Evolutionary conservation across 2,329 filamentous ascomycete genomes (phyloP).

Genomic region (Fusarium lateritium): DNA sequence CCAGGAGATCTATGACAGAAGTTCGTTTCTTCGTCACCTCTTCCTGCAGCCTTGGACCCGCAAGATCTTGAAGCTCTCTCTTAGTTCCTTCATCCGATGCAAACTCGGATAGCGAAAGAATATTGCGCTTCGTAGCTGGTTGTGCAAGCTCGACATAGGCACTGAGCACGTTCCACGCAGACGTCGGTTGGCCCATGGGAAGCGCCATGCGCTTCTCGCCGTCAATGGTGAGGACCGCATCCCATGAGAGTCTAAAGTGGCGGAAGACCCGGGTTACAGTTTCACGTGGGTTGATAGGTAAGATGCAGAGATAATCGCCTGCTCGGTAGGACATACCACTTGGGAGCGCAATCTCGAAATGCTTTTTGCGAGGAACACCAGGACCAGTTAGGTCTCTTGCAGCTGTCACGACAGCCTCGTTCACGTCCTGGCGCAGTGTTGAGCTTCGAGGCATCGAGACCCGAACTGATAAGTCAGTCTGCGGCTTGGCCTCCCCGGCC

Average conservation of each 20-base stretch:
- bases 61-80: slow-evolving; percentile 64
- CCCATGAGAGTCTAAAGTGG: slow-evolving; percentile 78
- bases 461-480: slow-evolving; percentile 33
- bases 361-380: slow-evolving; percentile 64
- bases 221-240: slow-evolving; percentile 74
- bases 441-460: slow-evolving; percentile 18
- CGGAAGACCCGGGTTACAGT: slow-evolving; percentile 75
- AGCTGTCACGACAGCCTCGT: not conserved
- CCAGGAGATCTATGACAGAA: slow-evolving; percentile 78
- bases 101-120: slow-evolving; percentile 45
- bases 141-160: slow-evolving; percentile 82
- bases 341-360: slow-evolving; percentile 78
- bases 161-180: slow-evolving; percentile 74
- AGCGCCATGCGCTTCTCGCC: slow-evolving; percentile 65
- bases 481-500: slow-evolving; percentile 52
- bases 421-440: no score
- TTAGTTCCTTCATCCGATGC: slow-evolving; percentile 63
- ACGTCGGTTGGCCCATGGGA: slow-evolving; percentile 69
- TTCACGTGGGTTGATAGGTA: slow-evolving; percentile 77
- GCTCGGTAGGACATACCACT: slow-evolving; percentile 75
- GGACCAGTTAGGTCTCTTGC: slow-evolving; percentile 31
- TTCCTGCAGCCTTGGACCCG: slow-evolving; percentile 61
- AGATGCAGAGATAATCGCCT: slow-evolving; percentile 82
- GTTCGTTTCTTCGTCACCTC: slow-evolving; percentile 70
- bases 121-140: slow-evolving; percentile 76